Base-by-base conservation (phyloP, 768 basidiomycete species). In the Trametes gibbosa region DNA sequence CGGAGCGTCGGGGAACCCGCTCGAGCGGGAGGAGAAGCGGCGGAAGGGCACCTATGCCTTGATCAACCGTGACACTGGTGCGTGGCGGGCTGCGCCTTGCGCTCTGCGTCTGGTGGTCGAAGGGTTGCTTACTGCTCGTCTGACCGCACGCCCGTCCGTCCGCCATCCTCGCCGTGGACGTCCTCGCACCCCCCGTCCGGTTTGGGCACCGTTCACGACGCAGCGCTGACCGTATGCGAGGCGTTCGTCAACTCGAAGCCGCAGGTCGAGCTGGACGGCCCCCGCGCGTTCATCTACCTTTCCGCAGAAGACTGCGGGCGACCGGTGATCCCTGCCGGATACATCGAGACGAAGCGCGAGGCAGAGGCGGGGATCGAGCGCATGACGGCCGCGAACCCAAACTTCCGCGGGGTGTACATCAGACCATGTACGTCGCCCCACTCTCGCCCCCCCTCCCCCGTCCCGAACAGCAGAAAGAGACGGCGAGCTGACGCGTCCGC, bases 261-360 rank as follows among this genome's bases (percentile, higher is more conserved):
- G 63, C 60, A 54, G 52, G 62, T 65, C 55, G 69, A 52, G 67
- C 62, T 59, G 61, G 65, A 56, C 24, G 52, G 50, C 0, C 75
- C 78, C 48, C 81, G 86, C 53, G 82, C 87, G n/a, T 98, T 99
- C 73, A 81, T 98, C 40, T 98, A 91, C 74, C 79, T 99, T 56
- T 99, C 97, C 49, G 97, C 97, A 6, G 96, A 96, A 68, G 93
- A 95, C 70, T 84, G 96, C 47, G 94, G 86, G 74, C 84, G 92
- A 14, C 97, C 96, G 25, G 67, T 96, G 66, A 83, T 98, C 50
- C 85, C 95, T 27, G 79, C 83, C 0, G 77, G 90, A 35, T 99
- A 99, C 75, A 93, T 98, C 66, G 81, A 89, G 69, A 89, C 92
- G n/a, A 99, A 99, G 75, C 85, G 95, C 19, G 84, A 94, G 66